Evolutionary conservation across 75 land plant genomes (phyloP), one percentile per base, ranked within the genome.

Genomic region (Adiantum capillusveneris): DNA sequence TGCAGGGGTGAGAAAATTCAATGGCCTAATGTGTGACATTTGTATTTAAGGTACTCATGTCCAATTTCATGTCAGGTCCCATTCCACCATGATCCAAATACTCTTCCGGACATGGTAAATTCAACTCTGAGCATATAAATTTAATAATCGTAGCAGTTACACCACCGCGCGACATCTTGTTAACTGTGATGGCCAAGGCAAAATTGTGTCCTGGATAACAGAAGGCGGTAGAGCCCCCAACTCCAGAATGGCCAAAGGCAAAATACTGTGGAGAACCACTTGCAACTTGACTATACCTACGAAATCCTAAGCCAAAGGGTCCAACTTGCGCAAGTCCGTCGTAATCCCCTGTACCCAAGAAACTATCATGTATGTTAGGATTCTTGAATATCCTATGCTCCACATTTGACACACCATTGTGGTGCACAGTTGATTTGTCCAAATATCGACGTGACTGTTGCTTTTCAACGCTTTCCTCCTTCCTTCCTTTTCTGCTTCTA

Each of bases 171-270:
- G 86, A 82, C 84, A 92, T 75, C 71, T 85, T 80, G 65, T 88
- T 92, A 34, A 92, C 64, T 26, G 97, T 92, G 45, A 92, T 82
- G 9, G 90, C 82, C 43, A 92, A 76, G 11, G 95, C 67, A 63
- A 88, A 88, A 46, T 76, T 62, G 59, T 85, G 72, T 21, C 80
- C 68, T 11, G 84, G 76, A 44, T 82, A 79, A 49, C 95, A 88
- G 42, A 78, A 88, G 3, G 81, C 97, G 13, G 90, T 83, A 14
- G 87, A 92, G 9, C 97, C 97, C 1, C 97, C 97, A 65, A 92
- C 60, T 14, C 97, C 97, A 1, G 94, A 85, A 60, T 92, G 97
- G 11, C 97, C 97, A 63, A 92, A 88, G 11, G 77, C 75, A 27
- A 74, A 51, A 61, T 60, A 62, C 7, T 71, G 64, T 11, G 52